A percentile compares a stretch with the other conserved stretches of the same genome.
phyloP scores from a whole-genome alignment of 2,329 filamentous ascomycete genomes.

The Ramichloridium luteum region DNA sequence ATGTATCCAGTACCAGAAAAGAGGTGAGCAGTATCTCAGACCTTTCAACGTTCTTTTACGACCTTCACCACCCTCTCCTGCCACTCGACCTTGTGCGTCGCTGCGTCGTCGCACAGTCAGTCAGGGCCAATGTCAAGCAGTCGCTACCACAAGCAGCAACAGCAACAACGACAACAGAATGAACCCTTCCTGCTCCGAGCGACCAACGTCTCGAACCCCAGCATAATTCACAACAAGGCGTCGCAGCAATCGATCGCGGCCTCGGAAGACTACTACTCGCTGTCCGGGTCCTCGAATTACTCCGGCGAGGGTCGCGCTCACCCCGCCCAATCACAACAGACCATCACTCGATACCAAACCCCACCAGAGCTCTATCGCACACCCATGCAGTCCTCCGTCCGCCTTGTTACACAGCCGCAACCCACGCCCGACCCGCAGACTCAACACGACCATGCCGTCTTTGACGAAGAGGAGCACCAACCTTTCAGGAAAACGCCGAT shows the following conservation, averaged over 20 bases:
- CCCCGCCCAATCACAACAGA: conserved; percentile 11
- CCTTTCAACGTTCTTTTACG: too few relatives aligned
- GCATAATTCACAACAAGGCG: conserved; percentile 19
- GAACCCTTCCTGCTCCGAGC: neutral
- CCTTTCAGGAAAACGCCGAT: conserved; percentile 21
- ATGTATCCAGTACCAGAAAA: too few relatives aligned
- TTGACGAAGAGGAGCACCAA: conserved; percentile 12
- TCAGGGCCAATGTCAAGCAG: too few relatives aligned
- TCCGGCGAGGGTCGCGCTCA: conserved; percentile 21
- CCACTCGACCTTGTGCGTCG: too few relatives aligned
- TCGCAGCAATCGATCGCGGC: conserved; percentile 38
- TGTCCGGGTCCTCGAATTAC: conserved; percentile 29
- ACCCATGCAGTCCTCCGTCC: conserved; percentile 20
- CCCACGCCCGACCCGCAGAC: conserved; percentile 5
- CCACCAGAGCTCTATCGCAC: conserved; percentile 26
- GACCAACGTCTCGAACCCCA: conserved; percentile 19
- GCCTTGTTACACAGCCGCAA: conserved; percentile 10
- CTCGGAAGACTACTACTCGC: conserved; percentile 40
- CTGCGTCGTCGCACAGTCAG: too few relatives aligned
- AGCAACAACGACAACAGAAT: too few relatives aligned
- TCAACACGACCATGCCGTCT: conserved; percentile 9
- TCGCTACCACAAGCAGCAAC: too few relatives aligned
- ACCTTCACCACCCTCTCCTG: too few relatives aligned
- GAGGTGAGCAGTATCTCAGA: too few relatives aligned
- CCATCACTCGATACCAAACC: conserved; percentile 22